Evolutionary conservation across 768 basidiomycete species (phyloP), one percentile per base, ranked within the genome.

Genomic region (Candolleomyces aberdarensis): DNA sequence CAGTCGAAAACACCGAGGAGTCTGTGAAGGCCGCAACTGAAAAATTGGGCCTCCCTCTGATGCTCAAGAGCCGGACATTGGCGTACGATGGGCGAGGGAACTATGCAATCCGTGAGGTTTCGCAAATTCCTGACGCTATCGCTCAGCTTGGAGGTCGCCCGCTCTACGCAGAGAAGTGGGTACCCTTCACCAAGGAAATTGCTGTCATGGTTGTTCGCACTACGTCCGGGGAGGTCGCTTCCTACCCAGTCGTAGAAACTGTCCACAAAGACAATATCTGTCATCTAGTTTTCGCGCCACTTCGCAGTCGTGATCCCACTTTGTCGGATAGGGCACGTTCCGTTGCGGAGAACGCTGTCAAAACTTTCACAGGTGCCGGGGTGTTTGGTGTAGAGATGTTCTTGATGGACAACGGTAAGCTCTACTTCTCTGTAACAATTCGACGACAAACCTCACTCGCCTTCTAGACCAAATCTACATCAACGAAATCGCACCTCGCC

Each of bases 351-450:
- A 76, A 79, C 40, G 94, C 96, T 0, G 83, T 98, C 22, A 83
- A 76, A 61, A 85, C 87, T 7, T 83, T 98, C 41, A 74, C 85
- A 17, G 96, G 96, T 3, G 96, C 95, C 9, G 97, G 97, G 11
- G 85, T 98, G 26, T 98, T 97, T 75, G 97, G 96, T 1, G 96
- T 99, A 0, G 97, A 99, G 73, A 94, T 98, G 94, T 99, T 99
- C 76, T 78, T 98, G 46, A 83, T 96, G 83, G 76, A 81, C 31
- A 84, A 96, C 69, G 95, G 96, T 94, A 66, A 50, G 83, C 70
- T 14, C n/a, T 26, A 48, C 51, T 19, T 56, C 31, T 40, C 11
- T 51, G 19, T 53, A 32, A 32, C 51, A 15, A 36, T 59, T n/a
- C 15, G 50, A 29, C 61, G 40, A 55, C 52, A 50, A 29, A 59